Evolutionary conservation across 164 flowering plant genomes (phyloP), one percentile per base, ranked within the genome.

Genomic region (Magnolia kwangsiensis): DNA sequence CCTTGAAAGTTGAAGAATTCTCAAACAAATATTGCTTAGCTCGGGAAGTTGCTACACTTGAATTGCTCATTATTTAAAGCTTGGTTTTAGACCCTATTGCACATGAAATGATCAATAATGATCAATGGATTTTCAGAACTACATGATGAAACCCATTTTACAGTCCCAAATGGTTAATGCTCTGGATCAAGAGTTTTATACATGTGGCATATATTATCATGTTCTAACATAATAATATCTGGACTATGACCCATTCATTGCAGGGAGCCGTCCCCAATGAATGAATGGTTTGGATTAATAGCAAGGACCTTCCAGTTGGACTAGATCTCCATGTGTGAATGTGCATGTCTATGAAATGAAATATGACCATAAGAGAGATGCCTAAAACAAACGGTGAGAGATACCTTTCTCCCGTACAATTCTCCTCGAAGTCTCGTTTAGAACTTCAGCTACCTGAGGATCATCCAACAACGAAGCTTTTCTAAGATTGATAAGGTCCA

Each of bases 351-450:
- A 55, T 55, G 61, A 2, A 10, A 55, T 55, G 61, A 11, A 55
- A 16, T 11, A 55, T 16, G 18, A 55, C 18, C 61, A 55, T 10
- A 55, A 55, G 16, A 55, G 61, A 55, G 61, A 55, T 55, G 61
- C 16, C 4, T 10, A 55, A 16, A 51, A 55, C 2, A 55, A 55
- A 55, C 45, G 5, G 45, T 11, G 20, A 6, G 21, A 70, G 13
- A 64, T 80, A 96, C 98, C 99, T 88, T 92, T 90, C 69, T 94
- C 94, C 58, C 80, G 75, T 75, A 94, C 99, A 85, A 91, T 91
- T 63, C 96, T 84, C 68, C 92, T 82, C 69, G 99, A 92, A 61
- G 91, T 88, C 72, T 94, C 95, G 84, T 92, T 94, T 58, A 94
- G 75, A 83, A 92, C 84, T 74, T 86, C 90, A 77, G 97, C 94